These are phyloP conservation scores for Venturia pyrina DNA, from an alignment of 2,329 filamentous ascomycete genomes.

Conservation along the genomic window DNA sequence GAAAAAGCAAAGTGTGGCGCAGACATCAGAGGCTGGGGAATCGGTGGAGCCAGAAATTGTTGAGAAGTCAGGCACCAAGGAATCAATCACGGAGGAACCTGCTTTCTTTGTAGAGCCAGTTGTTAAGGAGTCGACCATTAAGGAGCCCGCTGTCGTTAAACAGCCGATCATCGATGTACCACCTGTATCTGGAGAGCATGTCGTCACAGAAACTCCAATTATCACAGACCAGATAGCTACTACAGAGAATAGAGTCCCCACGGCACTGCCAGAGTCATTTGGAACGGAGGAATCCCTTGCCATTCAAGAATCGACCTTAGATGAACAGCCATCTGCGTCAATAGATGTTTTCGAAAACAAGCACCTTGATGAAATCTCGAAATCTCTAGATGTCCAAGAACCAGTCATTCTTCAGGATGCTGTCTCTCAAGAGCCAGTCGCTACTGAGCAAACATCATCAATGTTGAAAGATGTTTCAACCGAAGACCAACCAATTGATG, in stretches of 20 bases:
- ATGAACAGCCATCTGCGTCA: not conserved
- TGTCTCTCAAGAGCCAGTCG: not conserved
- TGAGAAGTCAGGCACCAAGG: not conserved
- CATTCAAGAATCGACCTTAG: not conserved
- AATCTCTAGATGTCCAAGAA: not conserved
- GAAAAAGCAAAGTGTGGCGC: constrained; percentile 8
- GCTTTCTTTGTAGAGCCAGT: not conserved
- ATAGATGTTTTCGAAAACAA: not conserved
- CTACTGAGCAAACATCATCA: not conserved
- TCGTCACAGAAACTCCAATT: not conserved
- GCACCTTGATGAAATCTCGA: not conserved
- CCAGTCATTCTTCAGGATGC: not conserved
- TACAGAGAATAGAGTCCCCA: not conserved
- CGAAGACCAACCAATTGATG: not conserved
- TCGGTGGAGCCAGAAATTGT: not conserved
- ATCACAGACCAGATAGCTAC: not conserved
- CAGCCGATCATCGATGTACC: not conserved
- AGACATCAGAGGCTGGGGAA: not conserved
- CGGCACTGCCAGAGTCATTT: not conserved
- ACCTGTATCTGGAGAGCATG: not conserved
- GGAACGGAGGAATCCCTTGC: not conserved
- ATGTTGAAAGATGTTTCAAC: not conserved
- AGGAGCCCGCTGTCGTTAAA: not conserved
- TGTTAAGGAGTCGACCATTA: not conserved
- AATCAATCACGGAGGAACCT: not conserved